A percentile compares a stretch with the other conserved stretches of the same genome.
Conservation (phyloP, 2,329 filamentous ascomycete species). For the Botryotinia globosa region DNA sequence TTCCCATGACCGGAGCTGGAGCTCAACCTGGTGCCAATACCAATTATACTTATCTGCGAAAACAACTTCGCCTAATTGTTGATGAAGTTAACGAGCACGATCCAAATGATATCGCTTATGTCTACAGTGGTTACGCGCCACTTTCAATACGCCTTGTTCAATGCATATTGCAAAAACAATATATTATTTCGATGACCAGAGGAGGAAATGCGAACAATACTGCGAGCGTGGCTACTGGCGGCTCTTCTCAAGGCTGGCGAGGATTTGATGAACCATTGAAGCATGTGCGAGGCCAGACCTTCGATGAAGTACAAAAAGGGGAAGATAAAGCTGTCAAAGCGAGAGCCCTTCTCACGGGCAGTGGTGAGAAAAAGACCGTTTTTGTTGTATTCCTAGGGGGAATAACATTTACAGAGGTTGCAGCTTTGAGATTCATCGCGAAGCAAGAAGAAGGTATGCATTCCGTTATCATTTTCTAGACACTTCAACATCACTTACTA, state of each 20-base stretch:
- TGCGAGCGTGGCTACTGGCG: constrained; percentile 47
- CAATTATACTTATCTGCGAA: constrained; percentile 86
- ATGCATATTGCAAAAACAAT: constrained; percentile 86
- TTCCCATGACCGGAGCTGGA: constrained; percentile 65
- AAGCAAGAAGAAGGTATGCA: constrained; percentile 69
- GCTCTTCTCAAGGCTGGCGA: constrained; percentile 77
- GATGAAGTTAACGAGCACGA: constrained; percentile 96
- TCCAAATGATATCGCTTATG: constrained; percentile 93
- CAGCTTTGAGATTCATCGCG: constrained; percentile 86
- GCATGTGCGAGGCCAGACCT: constrained; percentile 81
- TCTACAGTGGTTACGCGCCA: constrained; percentile 95
- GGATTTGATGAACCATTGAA: constrained; percentile 92
- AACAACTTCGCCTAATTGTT: constrained; percentile 82
- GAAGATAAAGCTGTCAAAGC: constrained; percentile 91
- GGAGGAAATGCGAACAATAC: constrained; percentile 54
- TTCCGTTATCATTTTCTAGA: not conserved
- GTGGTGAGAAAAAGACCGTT: constrained; percentile 73
- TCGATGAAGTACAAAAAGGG: constrained; percentile 88
- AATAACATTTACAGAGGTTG: constrained; percentile 93
- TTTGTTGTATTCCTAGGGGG: constrained; percentile 98
- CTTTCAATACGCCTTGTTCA: constrained; percentile 89
- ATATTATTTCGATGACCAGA: constrained; percentile 68
- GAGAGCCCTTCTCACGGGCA: constrained; percentile 75
- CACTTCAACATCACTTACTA: constrained; percentile 21
- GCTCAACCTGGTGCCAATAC: constrained; percentile 65